These are phyloP conservation scores for Dichotomopilus funicola DNA, from an alignment of 2,329 filamentous ascomycete species.

Conservation along the genomic window DNA sequence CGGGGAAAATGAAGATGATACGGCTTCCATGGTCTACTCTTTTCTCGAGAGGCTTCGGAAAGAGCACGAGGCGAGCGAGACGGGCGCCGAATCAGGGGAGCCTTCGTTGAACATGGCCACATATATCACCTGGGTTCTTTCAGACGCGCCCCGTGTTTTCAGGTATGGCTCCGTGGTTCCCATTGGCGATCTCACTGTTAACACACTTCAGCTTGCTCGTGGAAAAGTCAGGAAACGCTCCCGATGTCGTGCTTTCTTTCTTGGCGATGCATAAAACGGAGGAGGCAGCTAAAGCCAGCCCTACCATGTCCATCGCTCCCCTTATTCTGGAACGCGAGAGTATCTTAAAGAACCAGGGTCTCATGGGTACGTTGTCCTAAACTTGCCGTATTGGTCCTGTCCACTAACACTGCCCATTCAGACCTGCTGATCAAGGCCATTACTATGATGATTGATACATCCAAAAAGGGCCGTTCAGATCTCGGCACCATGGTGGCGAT, in stretches of 20 bases:
- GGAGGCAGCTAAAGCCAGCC: constrained; percentile 1
- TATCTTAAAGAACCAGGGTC: constrained; percentile 15
- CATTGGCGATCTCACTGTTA: background rate
- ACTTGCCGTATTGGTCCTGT: background rate
- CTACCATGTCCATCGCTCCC: constrained; percentile 3
- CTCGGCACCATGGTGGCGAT: constrained; percentile 12
- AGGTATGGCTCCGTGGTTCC: constrained; percentile 3
- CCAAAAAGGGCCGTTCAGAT: constrained; percentile 2
- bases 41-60: constrained; percentile 26
- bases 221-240: constrained; percentile 11
- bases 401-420: background rate
- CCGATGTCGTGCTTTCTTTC: constrained; percentile 10
- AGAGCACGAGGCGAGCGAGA: constrained; percentile 1
- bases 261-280: background rate
- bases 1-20: constrained; percentile 23
- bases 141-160: constrained; percentile 14
- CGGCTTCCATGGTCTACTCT: constrained; percentile 21
- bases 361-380: constrained; percentile 16
- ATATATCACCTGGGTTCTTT: constrained; percentile 21
- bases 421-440: constrained; percentile 13
- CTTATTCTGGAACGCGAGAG: constrained; percentile 18
- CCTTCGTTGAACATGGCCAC: constrained; percentile 6
- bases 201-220: constrained; percentile 13
- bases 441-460: constrained; percentile 19
- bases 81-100: background rate